Base-by-base conservation (phyloP, 2,329 filamentous ascomycete genomes). In the Spiromastix sp. region DNA sequence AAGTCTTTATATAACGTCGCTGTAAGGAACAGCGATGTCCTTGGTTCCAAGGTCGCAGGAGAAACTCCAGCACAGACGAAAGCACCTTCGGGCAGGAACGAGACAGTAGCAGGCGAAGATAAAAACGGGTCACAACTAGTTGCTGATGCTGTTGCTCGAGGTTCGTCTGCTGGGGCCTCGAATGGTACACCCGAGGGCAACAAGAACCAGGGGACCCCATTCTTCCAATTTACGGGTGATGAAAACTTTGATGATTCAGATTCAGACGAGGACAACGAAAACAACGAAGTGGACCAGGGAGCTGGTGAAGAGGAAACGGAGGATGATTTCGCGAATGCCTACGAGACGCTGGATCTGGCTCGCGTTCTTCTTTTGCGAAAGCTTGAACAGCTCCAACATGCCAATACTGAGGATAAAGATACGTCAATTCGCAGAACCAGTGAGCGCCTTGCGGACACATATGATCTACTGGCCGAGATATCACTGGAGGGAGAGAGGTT, bases 401-500 rank as follows among this genome's bases (percentile, higher is more conserved):
- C 7, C 7, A 24, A 24, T n/a, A 61, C 60, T 5, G 61, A 56
- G 25, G 59, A 48, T 43, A 40, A 56, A 43, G 40, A 60, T 26
- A 41, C 54, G 37, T 36, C 55, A 45, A 44, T 47, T 5, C 30
- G 17, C 15, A 46, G 16, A 47, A 59, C 38, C 54, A 87, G 86
- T 60, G 85, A 93, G 60, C 78, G 85, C 38, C 72, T 96, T 21
- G 85, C 85, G 41, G 91, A 98, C 54, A 93, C 85, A 6, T 85
- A 95, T 56, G 87, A 95, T 55, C 73, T 94, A 37, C 81, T 96
- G 42, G 84, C 87, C 7, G 91, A 98, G 61, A 95, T 98, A 42
- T 93, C 83, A n/a, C 70, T 98, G 18, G 91, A 98, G 64, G 94
- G 91, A 48, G 91, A 96, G 62, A 79, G 82, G 66, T 98, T 94